Base-by-base conservation (phyloP, 2,329 filamentous ascomycete genomes). In the Penicillium brasilianum region DNA sequence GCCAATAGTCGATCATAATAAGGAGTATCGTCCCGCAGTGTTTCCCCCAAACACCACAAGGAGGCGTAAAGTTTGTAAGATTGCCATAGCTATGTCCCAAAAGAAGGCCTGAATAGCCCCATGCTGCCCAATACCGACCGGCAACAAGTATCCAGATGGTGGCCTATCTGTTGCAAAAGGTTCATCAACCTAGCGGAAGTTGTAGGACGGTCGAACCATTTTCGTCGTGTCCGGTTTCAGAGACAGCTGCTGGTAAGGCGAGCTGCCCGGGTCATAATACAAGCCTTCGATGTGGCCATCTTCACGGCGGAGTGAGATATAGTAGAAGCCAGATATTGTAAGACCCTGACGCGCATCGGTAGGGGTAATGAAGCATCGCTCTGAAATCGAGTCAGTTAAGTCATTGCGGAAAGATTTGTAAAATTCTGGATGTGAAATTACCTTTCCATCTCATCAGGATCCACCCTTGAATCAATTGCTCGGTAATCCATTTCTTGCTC, bases 371-470 rank as follows among this genome's bases (percentile, higher is more conserved):
- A 83, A 83, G 61, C 80, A 82, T 59, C 77, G 77, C 74, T 83
- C 77, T 81, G 60, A 57, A 20, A 25, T 9, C 25, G 20, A 41
- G 53, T 71, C 56, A 72, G 58, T 51, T 14, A 18, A 28, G 20
- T 32, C 16, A 51, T 43, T 39, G 20, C 7, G 20, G 4, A 22
- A 18, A 9, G 50, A 32, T 41, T 46, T 10, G 14, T 37, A 13
- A 11, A 9, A 30, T 16, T 32, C n/a, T 32, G 30, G 14, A 36
- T 34, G 30, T 22, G 5, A 49, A 70, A 72, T 63, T 62, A 80
- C 80, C 81, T 72, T 83, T 83, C 81, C 81, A 83, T 62, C 81
- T 73, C 81, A 83, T 83, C 65, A 83, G 65, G 51, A 83, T 80
- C 80, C 80, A 83, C 28, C 78, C 76, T 59, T 75, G 73, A 18